Evolutionary conservation across 352 stramenopile species (phyloP), one percentile per base, ranked within the genome.

Genomic region (Aphanomyces invadans): DNA sequence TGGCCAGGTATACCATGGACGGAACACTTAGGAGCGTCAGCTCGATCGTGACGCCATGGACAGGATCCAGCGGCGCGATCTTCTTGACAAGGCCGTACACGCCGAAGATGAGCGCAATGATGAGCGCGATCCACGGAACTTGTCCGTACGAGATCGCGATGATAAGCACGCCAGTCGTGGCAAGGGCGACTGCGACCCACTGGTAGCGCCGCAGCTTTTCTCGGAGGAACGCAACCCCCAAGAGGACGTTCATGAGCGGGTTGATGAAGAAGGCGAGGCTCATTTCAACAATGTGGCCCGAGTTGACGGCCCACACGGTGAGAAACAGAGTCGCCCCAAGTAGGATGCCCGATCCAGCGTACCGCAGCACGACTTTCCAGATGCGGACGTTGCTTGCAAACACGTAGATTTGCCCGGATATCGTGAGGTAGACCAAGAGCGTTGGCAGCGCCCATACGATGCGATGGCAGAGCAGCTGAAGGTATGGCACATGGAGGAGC

Each of bases 181-280:
- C 60, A 5, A 51, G 31, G 7, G 19, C 60, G 3, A 67, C 33
- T 0, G 60, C 42, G 4, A 57, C 60, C 60, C 60, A 67, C 32
- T 67, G 60, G n/a, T 32, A 67, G 19, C 26, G 28, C 0, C 29
- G 60, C 11, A 67, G 26, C 21, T 15, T 23, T 39, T 67, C 60
- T 10, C 48, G n/a, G 23, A 67, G 49, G 33, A 59, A 67, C 3
- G 57, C 21, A 44, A 67, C 26, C 11, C 60, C 60, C 21, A 67
- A 44, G 17, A 67, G 38, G 49, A 67, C 60, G 32, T 51, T 67
- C 21, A 67, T 28, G 21, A 67, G 60, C 21, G 60, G 60, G 26
- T 57, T 57, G 60, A 67, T 57, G 42, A 67, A 67, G 26, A 57
- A 67, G 28, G 38, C 60, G 19, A 67, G 49, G 26, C 60, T 67